Base-by-base conservation (phyloP, 2,329 filamentous ascomycete genomes). In the Fusarium abutilonis region DNA sequence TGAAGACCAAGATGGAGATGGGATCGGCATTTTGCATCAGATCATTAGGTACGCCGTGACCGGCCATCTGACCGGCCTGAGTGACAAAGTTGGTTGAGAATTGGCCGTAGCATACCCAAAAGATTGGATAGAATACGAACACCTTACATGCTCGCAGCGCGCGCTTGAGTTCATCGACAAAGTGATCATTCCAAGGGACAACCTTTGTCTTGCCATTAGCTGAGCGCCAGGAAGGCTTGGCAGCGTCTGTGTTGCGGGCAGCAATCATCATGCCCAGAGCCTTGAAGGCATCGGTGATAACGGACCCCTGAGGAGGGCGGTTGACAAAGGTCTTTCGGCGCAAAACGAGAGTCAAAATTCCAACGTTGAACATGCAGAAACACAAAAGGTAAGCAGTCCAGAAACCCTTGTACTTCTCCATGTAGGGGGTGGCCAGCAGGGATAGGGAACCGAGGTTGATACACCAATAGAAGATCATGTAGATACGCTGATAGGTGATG, bases 381-480 rank as follows among this genome's bases (percentile, higher is more conserved):
- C 71, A 79, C 80, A 82, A 74, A 74, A 77, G 78, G 61, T 77
- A 92, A 3, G 86, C 88, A 2, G 82, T 82, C 82, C 88, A 91
- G 83, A 88, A 92, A 4, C 86, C 87, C 54, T 87, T 75, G 67
- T 88, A 82, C 55, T 83, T 78, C 73, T 93, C 90, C 78, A 91
- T 83, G 71, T 86, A 87, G 1, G 86, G 86, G 1, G 87, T 91
- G 7, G 84, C 86, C 65, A 92, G 82, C 50, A 85, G 79, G 0
- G 85, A 89, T 7, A 93, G 79, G 2, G 87, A 85, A n/a, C 89
- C 90, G 14, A 92, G 66, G 74, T 92, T 92, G 71, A 92, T 91
- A 75, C 86, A 89, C 73, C 83, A 81, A 76, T 91, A 91, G 78
- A 91, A 91, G 70, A 91, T 83, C 86, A 87, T 89, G 79, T 89